Evolutionary conservation across 805 yeast species (phyloP).

Genomic region (Saccharomyces kudriavzevii): DNA sequence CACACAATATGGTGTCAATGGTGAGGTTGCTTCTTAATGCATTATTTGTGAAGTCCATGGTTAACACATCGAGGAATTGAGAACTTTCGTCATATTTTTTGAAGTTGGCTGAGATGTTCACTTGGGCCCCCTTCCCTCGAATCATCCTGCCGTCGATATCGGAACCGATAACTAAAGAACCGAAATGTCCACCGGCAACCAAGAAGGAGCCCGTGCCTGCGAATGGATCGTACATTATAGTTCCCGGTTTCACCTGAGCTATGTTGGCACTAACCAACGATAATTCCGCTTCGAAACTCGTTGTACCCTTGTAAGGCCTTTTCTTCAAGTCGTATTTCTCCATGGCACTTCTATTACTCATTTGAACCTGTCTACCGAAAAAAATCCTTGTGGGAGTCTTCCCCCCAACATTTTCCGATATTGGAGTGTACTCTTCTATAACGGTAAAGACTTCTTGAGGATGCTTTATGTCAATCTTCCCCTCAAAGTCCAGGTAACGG

Average conservation of each 20-base stretch:
- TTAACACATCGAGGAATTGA: constrained; percentile 62
- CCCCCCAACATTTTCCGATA: constrained; percentile 36
- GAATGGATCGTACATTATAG: constrained; percentile 84
- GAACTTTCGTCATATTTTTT: constrained; percentile 55
- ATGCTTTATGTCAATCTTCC: constrained; percentile 67
- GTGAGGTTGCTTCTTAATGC: constrained; percentile 55
- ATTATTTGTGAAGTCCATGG: constrained; percentile 93
- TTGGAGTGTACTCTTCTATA: constrained; percentile 62
- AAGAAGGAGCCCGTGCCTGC: constrained; percentile 94
- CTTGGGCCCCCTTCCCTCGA: constrained; percentile 49
- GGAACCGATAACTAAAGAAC: constrained; percentile 74
- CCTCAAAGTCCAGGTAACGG: constrained; percentile 59
- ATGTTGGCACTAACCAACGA: constrained; percentile 81
- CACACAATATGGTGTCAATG: constrained; percentile 82
- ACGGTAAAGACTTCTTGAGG: constrained; percentile 67
- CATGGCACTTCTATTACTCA: constrained; percentile 55
- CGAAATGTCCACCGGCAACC: constrained; percentile 78
- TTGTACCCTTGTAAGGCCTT: constrained; percentile 87
- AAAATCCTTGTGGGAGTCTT: constrained; percentile 47
- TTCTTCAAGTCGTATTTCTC: constrained; percentile 76
- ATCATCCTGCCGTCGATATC: constrained; percentile 83
- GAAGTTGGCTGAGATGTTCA: constrained; percentile 54
- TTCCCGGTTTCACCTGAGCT: constrained; percentile 60
- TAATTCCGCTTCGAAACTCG: constrained; percentile 92
- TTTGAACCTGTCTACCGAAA: constrained; percentile 67